These are phyloP conservation scores for Infundibulicybe gibba DNA, from an alignment of 768 basidiomycete genomes.

Conservation along the genomic window DNA sequence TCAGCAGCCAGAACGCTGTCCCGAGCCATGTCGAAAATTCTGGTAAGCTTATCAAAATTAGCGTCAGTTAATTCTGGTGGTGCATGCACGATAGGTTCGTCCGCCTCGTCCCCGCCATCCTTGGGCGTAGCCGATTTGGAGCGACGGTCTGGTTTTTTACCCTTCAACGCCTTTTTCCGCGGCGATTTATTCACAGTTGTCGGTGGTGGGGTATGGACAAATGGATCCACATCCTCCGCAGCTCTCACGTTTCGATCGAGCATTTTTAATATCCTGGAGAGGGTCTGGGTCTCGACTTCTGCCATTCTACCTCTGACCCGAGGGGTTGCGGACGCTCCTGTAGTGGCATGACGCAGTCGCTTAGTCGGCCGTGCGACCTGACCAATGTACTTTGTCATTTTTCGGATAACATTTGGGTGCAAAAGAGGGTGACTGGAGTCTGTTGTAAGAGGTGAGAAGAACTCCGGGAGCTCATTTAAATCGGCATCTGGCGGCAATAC, in stretches of 20 bases:
- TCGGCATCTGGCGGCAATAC: conserved; percentile 54
- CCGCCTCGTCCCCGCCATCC: conserved; percentile 28
- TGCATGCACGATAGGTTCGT: conserved; percentile 10
- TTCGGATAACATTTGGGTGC: conserved; percentile 53
- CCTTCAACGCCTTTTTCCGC: conserved; percentile 41
- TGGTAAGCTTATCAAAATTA: conserved; percentile 47
- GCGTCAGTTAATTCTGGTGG: conserved; percentile 33
- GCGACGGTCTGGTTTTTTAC: conserved; percentile 32
- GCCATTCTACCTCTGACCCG: conserved; percentile 54
- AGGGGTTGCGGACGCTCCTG: conserved; percentile 39
- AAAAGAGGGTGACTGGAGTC: conserved; percentile 62
- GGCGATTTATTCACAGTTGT: conserved; percentile 33
- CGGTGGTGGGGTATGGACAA: conserved; percentile 30
- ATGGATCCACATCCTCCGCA: conserved; percentile 74
- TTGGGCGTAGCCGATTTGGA: conserved; percentile 43
- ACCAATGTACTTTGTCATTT: conserved; percentile 65
- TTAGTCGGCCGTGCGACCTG: conserved; percentile 67
- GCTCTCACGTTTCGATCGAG: conserved; percentile 76
- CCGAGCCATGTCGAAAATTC: conserved; percentile 54
- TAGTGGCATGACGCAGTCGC: conserved; percentile 49
- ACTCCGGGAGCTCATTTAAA: conserved; percentile 52
- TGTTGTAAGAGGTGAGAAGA: conserved; percentile 58
- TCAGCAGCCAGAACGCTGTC: conserved; percentile 83
- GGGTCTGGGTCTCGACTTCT: conserved; percentile 58
- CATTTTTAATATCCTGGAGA: conserved; percentile 70